Evolutionary conservation across 495 filamentous ascomycete species (phyloP), one percentile per base, ranked within the genome.

Genomic region (Aspergillus indologenus): DNA sequence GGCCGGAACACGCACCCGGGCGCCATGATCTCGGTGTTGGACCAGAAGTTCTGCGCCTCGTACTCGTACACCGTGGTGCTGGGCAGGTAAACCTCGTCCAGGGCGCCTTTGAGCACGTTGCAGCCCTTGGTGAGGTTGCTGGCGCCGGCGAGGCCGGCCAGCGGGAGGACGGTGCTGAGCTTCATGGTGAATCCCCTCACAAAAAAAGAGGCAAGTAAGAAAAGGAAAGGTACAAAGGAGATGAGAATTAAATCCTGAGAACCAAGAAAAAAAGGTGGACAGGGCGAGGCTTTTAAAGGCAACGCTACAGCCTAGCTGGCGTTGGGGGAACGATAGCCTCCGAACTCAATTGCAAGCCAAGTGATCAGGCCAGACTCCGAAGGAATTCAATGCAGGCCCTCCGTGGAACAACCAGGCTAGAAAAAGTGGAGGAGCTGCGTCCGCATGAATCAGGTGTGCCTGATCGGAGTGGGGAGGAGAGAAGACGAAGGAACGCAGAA

Each of bases 1-100:
- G 71, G 71, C 15, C 71, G 71, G 58, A 74, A 71, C 14, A 74
- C 67, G 52, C 71, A 74, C 12, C 57, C 67, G 5, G 71, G 71
- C 43, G 67, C 60, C 64, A 74, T 56, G 22, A 71, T 60, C 63
- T 75, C 72, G 19, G 72, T 75, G 54, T 70, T 70, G 11, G 72
- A 73, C 72, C 70, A 72, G 61, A 75, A 75, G 24, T 75, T 56
- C 60, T 67, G 55, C 43, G 68, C 53, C 55, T 75, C 67, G 51
- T 71, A 67, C 4, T 64, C 21, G 58, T 75, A 75, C 20, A 75
- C 68, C 8, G 44, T n/a, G 45, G 49, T 65, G 40, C 52, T 51
- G 34, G 45, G 61, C 40, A 26, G 55, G 53, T 68, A 74, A 40
- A 74, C 58, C 4, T 67, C 47, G 53, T 65, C 46, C 26, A 69